Evolutionary conservation across 495 filamentous ascomycete genomes (phyloP).

Genomic region (Neurospora cerealis): DNA sequence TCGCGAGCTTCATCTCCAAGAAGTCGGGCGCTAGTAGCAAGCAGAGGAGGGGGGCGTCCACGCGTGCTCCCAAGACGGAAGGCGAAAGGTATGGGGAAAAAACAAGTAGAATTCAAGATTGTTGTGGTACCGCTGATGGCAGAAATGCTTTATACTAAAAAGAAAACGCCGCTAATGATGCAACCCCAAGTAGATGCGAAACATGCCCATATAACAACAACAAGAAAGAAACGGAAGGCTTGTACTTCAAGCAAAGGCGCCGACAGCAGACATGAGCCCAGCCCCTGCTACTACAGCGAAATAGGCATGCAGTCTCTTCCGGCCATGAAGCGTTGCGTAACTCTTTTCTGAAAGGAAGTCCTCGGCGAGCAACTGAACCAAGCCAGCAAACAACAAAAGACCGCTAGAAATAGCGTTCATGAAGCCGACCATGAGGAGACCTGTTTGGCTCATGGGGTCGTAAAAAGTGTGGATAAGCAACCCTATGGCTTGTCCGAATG

Average conservation of each 20-base stretch:
- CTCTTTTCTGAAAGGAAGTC: conserved; percentile 88
- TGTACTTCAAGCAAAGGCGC: conserved; percentile 63
- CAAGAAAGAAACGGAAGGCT: background rate
- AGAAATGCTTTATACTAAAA: background rate
- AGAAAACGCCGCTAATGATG: background rate
- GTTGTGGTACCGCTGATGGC: background rate
- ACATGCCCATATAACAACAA: background rate
- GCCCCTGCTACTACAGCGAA: conserved; percentile 67
- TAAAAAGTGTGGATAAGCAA: conserved; percentile 74
- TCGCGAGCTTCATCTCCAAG: background rate
- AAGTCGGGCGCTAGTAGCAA: background rate
- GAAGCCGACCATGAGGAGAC: conserved; percentile 80
- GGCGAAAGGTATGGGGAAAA: background rate
- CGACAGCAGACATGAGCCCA: conserved; percentile 75
- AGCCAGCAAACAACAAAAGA: conserved; percentile 77
- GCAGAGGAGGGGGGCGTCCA: background rate
- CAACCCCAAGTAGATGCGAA: conserved; percentile 4
- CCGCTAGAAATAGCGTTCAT: conserved; percentile 89
- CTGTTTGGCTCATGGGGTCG: conserved; percentile 70
- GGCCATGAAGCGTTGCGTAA: conserved; percentile 62
- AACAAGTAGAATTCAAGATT: background rate
- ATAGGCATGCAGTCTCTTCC: conserved; percentile 64
- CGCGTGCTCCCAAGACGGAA: background rate
- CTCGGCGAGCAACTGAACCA: conserved; percentile 87
- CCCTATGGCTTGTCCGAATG: conserved; percentile 83